Evolutionary conservation across 208 protist species (phyloP), one percentile per base, ranked within the genome.

Genomic region (Naegleria lovaniensis): DNA sequence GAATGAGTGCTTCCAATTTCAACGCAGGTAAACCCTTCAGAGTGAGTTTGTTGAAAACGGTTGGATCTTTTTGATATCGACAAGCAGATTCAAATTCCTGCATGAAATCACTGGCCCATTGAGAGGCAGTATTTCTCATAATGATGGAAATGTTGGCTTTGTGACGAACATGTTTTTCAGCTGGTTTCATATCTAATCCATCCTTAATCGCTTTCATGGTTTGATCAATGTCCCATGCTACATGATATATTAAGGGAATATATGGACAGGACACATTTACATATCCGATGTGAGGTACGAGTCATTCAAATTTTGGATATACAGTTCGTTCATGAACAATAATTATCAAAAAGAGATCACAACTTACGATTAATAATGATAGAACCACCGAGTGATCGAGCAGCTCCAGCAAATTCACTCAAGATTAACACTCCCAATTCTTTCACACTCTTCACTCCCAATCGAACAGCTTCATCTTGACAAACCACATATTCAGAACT

Each of bases 361-460:
- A 48, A 48, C 43, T 48, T 48, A 48, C 43, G 94, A 88, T 95
- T 95, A 39, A 95, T 93, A 58, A 92, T 89, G 5, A 96, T 43
- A 29, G 93, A 85, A 19, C 93, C 94, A 48, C 88, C 90, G 1
- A 96, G 55, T 76, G 90, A 93, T 36, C 85, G 41, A 2, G 92
- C 88, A 58, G 94, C 91, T 48, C 95, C 94, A 29, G 95, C 94
- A 92, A 96, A 96, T 85, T 96, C 95, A 52, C 55, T 91, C 5
- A 96, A 90, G 33, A 96, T 94, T 9, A 96, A 83, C 13, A 93
- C 93, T 41, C 95, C 95, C 25, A 93, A 79, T 29, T 93, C 90
- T 15, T 93, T 88, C 3, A 51, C 9, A 58, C 38, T 41, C 11
- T 19, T 41, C 25, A 58, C 0, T 38, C 51, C 41, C 22, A 38